Percentiles rank a stretch among this genome's conserved stretches.
Evolutionary conservation across 1,139 yeast genomes (phyloP).

Genomic region (Taphrina betulina): DNA sequence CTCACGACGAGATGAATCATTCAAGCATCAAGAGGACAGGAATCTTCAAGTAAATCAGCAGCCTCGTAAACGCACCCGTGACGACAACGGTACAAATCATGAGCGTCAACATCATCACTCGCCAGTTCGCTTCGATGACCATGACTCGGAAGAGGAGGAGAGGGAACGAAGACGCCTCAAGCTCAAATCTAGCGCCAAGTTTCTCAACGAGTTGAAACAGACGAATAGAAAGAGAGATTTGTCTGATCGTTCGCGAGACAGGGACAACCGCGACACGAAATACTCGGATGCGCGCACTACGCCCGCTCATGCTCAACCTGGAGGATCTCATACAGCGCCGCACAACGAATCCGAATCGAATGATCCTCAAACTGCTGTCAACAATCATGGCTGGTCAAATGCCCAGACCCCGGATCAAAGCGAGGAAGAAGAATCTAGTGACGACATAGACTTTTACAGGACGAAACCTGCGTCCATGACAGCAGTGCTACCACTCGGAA

Average conservation of each 20-base stretch:
- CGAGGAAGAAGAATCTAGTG: slow-evolving; percentile 11
- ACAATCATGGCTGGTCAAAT: too few relatives aligned
- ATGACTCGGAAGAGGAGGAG: slow-evolving; percentile 34
- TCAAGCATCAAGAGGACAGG: too few relatives aligned
- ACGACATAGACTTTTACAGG: slow-evolving; percentile 12
- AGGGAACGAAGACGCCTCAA: slow-evolving; percentile 19
- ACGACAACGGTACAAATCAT: too few relatives aligned
- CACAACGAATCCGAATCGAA: too few relatives aligned
- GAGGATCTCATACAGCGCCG: too few relatives aligned
- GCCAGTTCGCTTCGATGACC: slow-evolving; percentile 2
- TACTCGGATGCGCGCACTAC: neutral
- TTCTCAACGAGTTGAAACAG: slow-evolving; percentile 21
- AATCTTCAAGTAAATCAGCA: neutral
- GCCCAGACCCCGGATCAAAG: neutral
- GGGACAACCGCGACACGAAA: too few relatives aligned
- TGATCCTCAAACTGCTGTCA: too few relatives aligned
- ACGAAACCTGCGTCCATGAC: neutral
- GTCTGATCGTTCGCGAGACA: too few relatives aligned
- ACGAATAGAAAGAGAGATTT: slow-evolving; percentile 1
- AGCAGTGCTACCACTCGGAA: neutral
- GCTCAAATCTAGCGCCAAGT: slow-evolving; percentile 33
- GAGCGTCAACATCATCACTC: too few relatives aligned
- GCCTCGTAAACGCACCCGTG: neutral
- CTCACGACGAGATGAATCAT: too few relatives aligned
- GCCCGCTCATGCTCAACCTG: neutral